Base-by-base conservation (phyloP, 2,329 filamentous ascomycete genomes). In the Cytospora piceae region DNA sequence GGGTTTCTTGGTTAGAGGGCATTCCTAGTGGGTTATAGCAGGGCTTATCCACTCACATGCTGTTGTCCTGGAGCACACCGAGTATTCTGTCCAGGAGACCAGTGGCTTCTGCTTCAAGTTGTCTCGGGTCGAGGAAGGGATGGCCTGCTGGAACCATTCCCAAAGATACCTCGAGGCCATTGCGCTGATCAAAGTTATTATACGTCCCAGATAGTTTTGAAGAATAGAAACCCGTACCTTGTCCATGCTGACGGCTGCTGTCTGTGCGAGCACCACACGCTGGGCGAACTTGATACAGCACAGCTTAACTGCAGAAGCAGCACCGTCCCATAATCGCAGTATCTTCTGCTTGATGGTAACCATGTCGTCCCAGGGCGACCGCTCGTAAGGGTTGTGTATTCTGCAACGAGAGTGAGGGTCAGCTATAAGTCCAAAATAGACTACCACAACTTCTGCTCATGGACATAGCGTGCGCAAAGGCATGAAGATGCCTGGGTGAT, bases 251-350 rank as follows among this genome's bases (percentile, higher is more conserved):
- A 90, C 80, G 56, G 92, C 92, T n/a, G 90, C 88, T 14, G 93
- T 97, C 78, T 99, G 94, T 22, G 93, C 92, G 70, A 97, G 86
- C 54, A 99, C 91, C 54, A 98, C 92, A 69, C 92, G 89, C 80
- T 99, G 94, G 46, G 93, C 90, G 77, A 99, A 99, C 78, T 99
- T 99, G 83, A 98, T 90, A 80, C 95, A 98, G 82, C 93, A 96
- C 76, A 98, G 90, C 72, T 90, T 90, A 69, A 98, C 87, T 3
- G 92, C 90, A 15, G 90, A 84, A 17, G 87, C 81, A 22, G 92
- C 89, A 53, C 83, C 85, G 72, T 97, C 94, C 94, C 96, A 97
- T 73, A 95, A 88, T 67, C 87, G 88, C 67, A 99, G 78, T 71
- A 99, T 95, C 72, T 89, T 91, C 63, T 91, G 87, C 81, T 99